These are phyloP conservation scores for Pseudogymnoascus sp. DNA, from an alignment of 2,329 filamentous ascomycete species.

Conservation along the genomic window DNA sequence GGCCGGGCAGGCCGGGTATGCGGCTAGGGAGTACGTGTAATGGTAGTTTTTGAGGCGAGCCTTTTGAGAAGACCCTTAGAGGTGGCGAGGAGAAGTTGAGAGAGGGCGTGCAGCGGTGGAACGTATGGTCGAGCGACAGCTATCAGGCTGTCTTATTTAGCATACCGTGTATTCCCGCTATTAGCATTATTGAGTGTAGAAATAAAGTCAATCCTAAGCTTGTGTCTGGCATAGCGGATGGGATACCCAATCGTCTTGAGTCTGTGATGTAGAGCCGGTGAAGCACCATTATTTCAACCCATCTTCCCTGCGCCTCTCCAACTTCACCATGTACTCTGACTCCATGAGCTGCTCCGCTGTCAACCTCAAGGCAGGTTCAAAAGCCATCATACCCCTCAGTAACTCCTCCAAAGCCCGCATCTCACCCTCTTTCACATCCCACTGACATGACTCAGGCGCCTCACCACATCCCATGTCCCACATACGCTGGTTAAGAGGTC, in stretches of 20 bases:
- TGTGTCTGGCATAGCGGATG: not conserved
- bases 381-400: slow-evolving; percentile 13
- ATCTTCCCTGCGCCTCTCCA: not conserved
- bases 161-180: not conserved
- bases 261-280: not conserved
- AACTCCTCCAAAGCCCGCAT: slow-evolving; percentile 11
- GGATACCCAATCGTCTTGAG: not conserved
- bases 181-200: not conserved
- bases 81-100: not conserved
- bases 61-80: not conserved
- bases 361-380: not conserved
- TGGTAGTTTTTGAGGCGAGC: not conserved
- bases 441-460: not conserved
- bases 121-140: not conserved
- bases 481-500: not conserved
- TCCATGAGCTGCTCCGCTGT: not conserved
- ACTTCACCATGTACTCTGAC: slow-evolving; percentile 10
- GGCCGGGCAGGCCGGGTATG: not conserved
- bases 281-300: not conserved
- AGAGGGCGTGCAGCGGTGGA: not conserved
- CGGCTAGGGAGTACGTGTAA: not conserved
- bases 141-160: not conserved
- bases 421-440: not conserved
- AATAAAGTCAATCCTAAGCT: not conserved
- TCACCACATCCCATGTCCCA: not conserved